phyloP scores from a whole-genome alignment of 495 filamentous ascomycete species.

The Tuber indicum region DNA sequence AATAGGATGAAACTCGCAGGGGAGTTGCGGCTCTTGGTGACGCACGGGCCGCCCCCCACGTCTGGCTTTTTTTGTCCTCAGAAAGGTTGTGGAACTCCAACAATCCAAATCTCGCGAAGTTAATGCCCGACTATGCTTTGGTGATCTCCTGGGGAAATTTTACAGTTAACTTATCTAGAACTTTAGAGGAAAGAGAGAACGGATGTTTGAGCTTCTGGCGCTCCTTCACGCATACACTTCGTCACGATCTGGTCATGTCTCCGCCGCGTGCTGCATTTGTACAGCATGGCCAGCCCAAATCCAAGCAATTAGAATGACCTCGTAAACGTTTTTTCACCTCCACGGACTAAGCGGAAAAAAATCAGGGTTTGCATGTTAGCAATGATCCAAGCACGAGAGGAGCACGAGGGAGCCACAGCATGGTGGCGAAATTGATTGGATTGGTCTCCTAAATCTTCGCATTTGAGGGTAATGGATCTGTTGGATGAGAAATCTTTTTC shows the following conservation, averaged over 20 bases:
- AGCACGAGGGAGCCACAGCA: constrained; percentile 11
- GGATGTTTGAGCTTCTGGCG: constrained; percentile 16
- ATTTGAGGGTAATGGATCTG: neutral
- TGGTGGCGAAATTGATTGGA: constrained; percentile 10
- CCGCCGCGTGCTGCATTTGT: constrained; percentile 13
- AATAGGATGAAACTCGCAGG: constrained; percentile 4
- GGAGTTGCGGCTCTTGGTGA: constrained; percentile 29
- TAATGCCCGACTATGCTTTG: constrained; percentile 22
- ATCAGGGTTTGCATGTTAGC: constrained; percentile 8
- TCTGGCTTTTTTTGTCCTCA: constrained; percentile 18
- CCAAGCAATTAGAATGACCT: constrained; percentile 13
- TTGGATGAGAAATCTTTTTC: constrained; percentile 1
- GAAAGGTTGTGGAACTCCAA: neutral
- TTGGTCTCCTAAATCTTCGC: neutral
- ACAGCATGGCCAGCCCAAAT: constrained; percentile 16
- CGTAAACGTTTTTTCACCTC: constrained; percentile 31
- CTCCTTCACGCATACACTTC: constrained; percentile 15
- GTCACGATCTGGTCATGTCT: constrained; percentile 18
- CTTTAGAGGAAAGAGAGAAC: neutral
- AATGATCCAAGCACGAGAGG: constrained; percentile 20
- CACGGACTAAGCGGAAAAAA: constrained; percentile 6
- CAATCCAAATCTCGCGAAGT: constrained; percentile 16
- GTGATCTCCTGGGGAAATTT: constrained; percentile 12
- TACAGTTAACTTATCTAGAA: neutral
- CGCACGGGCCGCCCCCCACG: constrained; percentile 34